Conservation (phyloP, 306 rosid genomes). For the Rosa multiflora region DNA sequence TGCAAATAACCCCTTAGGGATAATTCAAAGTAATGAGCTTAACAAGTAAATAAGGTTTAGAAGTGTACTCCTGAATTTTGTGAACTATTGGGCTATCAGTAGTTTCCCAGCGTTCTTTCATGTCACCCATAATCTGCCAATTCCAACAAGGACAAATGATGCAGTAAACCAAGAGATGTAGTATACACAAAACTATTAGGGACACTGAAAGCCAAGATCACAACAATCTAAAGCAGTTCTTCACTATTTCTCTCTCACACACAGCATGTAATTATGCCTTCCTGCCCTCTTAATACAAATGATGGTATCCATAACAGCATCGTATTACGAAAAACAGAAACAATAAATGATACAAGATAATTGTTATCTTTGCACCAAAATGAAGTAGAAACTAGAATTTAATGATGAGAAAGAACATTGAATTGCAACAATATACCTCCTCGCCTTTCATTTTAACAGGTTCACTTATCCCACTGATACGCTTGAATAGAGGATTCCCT, state of each 20-base stretch:
- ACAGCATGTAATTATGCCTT: not conserved
- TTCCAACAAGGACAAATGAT: slow-evolving; percentile 30
- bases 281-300: not conserved
- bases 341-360: not conserved
- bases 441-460: slow-evolving; percentile 76
- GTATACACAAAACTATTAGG: not conserved
- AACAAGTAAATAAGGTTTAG: slow-evolving; percentile 11
- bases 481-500: slow-evolving; percentile 61
- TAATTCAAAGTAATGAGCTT: not conserved
- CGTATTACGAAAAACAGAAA: no score
- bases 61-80: slow-evolving; percentile 81
- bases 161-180: slow-evolving; percentile 16
- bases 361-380: not conserved
- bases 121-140: slow-evolving; percentile 79
- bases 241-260: not conserved
- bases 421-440: slow-evolving; percentile 57
- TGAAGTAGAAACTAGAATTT: not conserved
- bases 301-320: not conserved
- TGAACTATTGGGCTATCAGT: slow-evolving; percentile 74
- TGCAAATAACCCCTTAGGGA: not conserved
- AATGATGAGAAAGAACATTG: slow-evolving; percentile 16
- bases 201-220: not conserved
- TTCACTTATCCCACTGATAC: slow-evolving; percentile 45
- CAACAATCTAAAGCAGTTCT: not conserved
- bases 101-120: slow-evolving; percentile 77